Conservation (phyloP, 495 filamentous ascomycete species). For the Jackrogersella minutella region DNA sequence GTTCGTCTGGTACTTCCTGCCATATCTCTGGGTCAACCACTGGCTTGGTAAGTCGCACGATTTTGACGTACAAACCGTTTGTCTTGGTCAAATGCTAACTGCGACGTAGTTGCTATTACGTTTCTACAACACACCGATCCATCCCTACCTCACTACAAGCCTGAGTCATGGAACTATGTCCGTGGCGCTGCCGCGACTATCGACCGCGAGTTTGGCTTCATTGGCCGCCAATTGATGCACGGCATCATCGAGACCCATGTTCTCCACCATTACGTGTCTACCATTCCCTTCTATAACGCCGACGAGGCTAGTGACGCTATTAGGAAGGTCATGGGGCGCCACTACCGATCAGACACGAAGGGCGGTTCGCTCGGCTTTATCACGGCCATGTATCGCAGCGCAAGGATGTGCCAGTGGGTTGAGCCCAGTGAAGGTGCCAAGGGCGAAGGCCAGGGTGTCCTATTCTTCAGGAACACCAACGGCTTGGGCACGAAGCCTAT, state of each 20-base stretch:
- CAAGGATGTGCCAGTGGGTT: slow-evolving; percentile 80
- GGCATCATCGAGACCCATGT: slow-evolving; percentile 94
- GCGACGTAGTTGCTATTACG: slow-evolving; percentile 75
- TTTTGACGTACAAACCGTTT: not conserved
- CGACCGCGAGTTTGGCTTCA: slow-evolving; percentile 89
- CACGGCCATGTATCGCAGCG: slow-evolving; percentile 67
- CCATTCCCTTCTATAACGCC: slow-evolving; percentile 90
- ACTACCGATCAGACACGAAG: slow-evolving; percentile 74
- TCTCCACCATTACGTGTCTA: slow-evolving; percentile 84
- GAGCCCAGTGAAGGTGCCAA: slow-evolving; percentile 70
- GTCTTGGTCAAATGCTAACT: slow-evolving; percentile 44
- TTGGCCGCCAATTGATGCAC: slow-evolving; percentile 85
- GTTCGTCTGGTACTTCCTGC: slow-evolving; percentile 90
- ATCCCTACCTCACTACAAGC: slow-evolving; percentile 81
- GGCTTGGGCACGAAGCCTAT: slow-evolving; percentile 70
- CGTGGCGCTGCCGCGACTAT: slow-evolving; percentile 88
- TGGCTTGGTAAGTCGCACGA: slow-evolving; percentile 76
- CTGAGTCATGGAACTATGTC: slow-evolving; percentile 80
- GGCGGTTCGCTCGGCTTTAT: slow-evolving; percentile 71
- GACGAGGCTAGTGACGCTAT: slow-evolving; percentile 88
- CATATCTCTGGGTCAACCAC: slow-evolving; percentile 99
- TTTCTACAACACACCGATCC: slow-evolving; percentile 93
- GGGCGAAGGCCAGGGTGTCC: slow-evolving; percentile 68
- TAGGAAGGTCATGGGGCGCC: slow-evolving; percentile 79
- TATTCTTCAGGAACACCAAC: slow-evolving; percentile 82